Evolutionary conservation across 2,329 filamentous ascomycete species (phyloP).

Genomic region (Atkinsonella hypoxylon): DNA sequence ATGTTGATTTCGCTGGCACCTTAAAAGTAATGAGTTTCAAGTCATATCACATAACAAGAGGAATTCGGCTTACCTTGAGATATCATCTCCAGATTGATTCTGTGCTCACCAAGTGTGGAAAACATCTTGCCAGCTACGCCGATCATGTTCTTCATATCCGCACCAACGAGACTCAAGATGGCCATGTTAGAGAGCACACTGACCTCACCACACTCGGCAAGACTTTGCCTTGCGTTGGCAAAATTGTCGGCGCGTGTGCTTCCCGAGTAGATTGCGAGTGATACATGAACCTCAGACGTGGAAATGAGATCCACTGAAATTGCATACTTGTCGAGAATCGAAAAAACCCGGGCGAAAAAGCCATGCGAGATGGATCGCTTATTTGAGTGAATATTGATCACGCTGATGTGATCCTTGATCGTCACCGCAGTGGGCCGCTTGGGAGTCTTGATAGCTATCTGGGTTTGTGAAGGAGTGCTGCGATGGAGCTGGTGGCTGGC

Average conservation of each 20-base stretch:
- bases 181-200: conserved; percentile 88
- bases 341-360: conserved; percentile 90
- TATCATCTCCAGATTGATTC: conserved; percentile 98
- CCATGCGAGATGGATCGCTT: conserved; percentile 92
- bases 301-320: conserved; percentile 95
- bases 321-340: conserved; percentile 73
- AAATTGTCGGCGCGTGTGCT: conserved; percentile 51
- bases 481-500: conserved; percentile 46
- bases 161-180: conserved; percentile 86
- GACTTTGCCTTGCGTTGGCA: conserved; percentile 55
- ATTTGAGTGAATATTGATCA: conserved; percentile 97
- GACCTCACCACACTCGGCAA: conserved; percentile 75
- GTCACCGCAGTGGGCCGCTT: conserved; percentile 83
- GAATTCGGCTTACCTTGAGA: conserved; percentile 61
- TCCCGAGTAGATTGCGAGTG: conserved; percentile 86
- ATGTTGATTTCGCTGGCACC: conserved; percentile 99
- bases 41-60: not conserved
- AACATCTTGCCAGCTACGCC: conserved; percentile 94
- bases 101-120: conserved; percentile 81
- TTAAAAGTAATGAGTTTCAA: conserved; percentile 21
- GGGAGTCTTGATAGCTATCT: conserved; percentile 36
- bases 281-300: conserved; percentile 92
- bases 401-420: conserved; percentile 92
- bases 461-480: conserved; percentile 29
- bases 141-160: conserved; percentile 95